Conservation (phyloP, 2,329 filamentous ascomycete genomes). For the Parasarocladium wereldwijsianum region DNA sequence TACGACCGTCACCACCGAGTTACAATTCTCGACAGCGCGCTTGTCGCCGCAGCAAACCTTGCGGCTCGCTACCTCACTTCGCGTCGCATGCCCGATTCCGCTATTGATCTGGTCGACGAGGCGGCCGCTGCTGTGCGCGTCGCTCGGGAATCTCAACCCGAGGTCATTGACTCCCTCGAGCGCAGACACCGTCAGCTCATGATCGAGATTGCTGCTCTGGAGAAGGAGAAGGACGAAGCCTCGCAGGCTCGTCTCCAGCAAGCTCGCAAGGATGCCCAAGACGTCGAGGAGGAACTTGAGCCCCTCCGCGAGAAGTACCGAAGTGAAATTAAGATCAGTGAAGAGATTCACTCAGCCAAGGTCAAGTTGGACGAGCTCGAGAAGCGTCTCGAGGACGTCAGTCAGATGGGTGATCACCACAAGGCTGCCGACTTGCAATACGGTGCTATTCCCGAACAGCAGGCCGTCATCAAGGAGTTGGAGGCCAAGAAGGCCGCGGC, state of each 20-base stretch:
- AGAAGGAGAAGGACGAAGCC: conserved; percentile 87
- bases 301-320: conserved; percentile 93
- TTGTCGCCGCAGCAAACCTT: conserved; percentile 81
- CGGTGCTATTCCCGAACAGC: conserved; percentile 90
- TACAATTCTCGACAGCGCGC: conserved; percentile 84
- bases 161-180: conserved; percentile 89
- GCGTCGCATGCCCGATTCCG: conserved; percentile 84
- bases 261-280: conserved; percentile 81
- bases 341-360: conserved; percentile 87
- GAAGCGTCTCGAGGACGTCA: conserved; percentile 87
- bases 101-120: conserved; percentile 92
- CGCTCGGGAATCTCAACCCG: conserved; percentile 88
- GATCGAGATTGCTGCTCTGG: conserved; percentile 92
- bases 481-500: conserved; percentile 68
- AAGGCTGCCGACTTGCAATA: conserved; percentile 91
- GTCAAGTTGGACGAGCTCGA: conserved; percentile 85
- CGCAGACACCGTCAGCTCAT: conserved; percentile 79
- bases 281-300: conserved; percentile 83
- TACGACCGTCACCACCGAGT: conserved; percentile 98
- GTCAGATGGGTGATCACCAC: conserved; percentile 67
- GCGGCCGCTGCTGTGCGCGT: conserved; percentile 94
- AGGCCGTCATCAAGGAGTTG: conserved; percentile 62
- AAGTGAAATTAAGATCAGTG: conserved; percentile 78
- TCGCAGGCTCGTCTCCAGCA: conserved; percentile 70
- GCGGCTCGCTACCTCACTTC: conserved; percentile 88